Conservation (phyloP, 805 yeast species). For the Lipomyces mesembrius region DNA sequence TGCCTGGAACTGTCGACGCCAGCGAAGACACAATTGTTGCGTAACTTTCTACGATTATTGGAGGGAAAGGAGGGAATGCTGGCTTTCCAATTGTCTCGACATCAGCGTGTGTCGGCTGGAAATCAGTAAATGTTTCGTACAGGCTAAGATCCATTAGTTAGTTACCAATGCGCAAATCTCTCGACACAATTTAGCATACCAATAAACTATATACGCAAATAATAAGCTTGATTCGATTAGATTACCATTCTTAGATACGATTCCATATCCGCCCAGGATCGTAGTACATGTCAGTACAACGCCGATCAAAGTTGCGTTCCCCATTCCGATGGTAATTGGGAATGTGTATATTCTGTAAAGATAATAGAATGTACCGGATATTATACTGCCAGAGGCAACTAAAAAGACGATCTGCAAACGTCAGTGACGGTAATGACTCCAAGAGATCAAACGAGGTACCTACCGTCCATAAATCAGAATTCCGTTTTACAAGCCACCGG, state of each 20-base stretch:
- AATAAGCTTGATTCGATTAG: constrained; percentile 86
- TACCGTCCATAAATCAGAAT: constrained; percentile 66
- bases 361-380: constrained; percentile 77
- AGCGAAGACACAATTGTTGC: constrained; percentile 46
- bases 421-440: background rate
- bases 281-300: constrained; percentile 77
- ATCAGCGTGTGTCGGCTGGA: constrained; percentile 51
- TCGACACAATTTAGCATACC: constrained; percentile 44
- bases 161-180: background rate
- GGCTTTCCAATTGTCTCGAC: constrained; percentile 20
- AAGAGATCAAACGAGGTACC: background rate
- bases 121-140: constrained; percentile 89
- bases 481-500: constrained; percentile 60
- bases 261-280: constrained; percentile 80
- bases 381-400: constrained; percentile 70
- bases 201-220: constrained; percentile 88
- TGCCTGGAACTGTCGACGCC: constrained; percentile 49
- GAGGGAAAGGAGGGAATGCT: constrained; percentile 44
- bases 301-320: constrained; percentile 83
- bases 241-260: constrained; percentile 81
- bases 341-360: constrained; percentile 81
- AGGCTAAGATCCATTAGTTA: constrained; percentile 45
- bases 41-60: constrained; percentile 48
- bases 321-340: constrained; percentile 65
- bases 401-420: constrained; percentile 59